phyloP scores from a whole-genome alignment of 169 alveolate species.

The Cystoisospora suis region DNA sequence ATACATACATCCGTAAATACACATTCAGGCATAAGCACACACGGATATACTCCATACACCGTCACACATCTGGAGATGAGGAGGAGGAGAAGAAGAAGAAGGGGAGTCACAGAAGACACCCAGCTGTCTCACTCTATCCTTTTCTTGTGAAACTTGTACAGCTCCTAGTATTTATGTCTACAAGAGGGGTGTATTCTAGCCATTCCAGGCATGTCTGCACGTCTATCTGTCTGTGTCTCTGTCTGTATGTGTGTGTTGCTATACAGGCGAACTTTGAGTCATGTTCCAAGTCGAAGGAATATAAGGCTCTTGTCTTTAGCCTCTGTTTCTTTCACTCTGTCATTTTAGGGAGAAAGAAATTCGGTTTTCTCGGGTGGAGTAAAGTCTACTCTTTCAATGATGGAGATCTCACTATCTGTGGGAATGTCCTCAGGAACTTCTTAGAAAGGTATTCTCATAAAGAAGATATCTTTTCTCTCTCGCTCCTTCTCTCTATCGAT shows the following conservation, averaged over 20 bases:
- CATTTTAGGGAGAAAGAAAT: slow-evolving; percentile 94
- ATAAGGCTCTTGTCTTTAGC: slow-evolving; percentile 92
- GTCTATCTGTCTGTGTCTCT: background rate
- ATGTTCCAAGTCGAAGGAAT: slow-evolving; percentile 89
- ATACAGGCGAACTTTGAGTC: slow-evolving; percentile 76
- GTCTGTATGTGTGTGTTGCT: slow-evolving; percentile 18
- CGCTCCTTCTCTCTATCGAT: background rate
- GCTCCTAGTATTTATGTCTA: background rate
- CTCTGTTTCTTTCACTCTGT: slow-evolving; percentile 95
- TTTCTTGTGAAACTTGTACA: background rate
- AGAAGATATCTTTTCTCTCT: no score
- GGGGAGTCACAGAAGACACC: no score
- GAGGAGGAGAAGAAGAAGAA: no score
- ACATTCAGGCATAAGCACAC: no score
- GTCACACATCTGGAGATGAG: no score
- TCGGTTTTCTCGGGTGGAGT: slow-evolving; percentile 97
- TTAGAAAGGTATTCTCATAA: slow-evolving; percentile 84
- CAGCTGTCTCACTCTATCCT: background rate
- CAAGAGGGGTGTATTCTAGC: background rate
- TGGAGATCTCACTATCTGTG: slow-evolving; percentile 95
- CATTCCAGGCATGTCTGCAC: background rate
- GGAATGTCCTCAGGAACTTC: slow-evolving; percentile 92
- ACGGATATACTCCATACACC: no score
- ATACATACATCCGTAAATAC: no score
- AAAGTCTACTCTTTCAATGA: slow-evolving; percentile 94